These are phyloP conservation scores for Papilionanthe hybrid DNA, from an alignment of 116 monocot species.

Conservation along the genomic window DNA sequence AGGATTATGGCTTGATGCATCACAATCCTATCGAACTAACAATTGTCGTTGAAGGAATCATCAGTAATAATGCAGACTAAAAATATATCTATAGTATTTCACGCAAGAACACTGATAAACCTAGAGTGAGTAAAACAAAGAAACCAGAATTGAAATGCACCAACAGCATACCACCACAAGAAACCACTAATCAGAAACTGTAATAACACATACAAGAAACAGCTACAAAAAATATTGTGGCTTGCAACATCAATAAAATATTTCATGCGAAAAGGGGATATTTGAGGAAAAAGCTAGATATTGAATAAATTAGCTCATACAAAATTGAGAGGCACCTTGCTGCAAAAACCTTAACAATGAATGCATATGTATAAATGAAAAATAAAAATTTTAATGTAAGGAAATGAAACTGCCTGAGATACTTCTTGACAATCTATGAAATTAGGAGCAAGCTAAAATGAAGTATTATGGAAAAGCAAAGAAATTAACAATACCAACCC, in stretches of 20 bases:
- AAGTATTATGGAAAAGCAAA: not conserved
- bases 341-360: slow-evolving; percentile 2
- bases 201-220: not conserved
- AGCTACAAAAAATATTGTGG: not conserved
- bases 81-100: not conserved
- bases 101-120: not conserved
- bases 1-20: not conserved
- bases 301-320: not conserved
- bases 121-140: not conserved
- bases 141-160: not conserved
- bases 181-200: not conserved
- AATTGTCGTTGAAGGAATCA: not conserved
- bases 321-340: not conserved
- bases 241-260: not conserved
- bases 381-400: not conserved
- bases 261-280: not conserved
- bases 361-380: not conserved
- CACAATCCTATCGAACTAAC: not conserved
- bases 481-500: slow-evolving; percentile 34
- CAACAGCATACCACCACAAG: not conserved
- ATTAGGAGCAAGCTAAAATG: not conserved
- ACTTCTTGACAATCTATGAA: not conserved
- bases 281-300: not conserved
- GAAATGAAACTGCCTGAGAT: not conserved
- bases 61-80: not conserved